Evolutionary conservation across 257 asterid genomes (phyloP).

Genomic region (Leptodermis oblonga): DNA sequence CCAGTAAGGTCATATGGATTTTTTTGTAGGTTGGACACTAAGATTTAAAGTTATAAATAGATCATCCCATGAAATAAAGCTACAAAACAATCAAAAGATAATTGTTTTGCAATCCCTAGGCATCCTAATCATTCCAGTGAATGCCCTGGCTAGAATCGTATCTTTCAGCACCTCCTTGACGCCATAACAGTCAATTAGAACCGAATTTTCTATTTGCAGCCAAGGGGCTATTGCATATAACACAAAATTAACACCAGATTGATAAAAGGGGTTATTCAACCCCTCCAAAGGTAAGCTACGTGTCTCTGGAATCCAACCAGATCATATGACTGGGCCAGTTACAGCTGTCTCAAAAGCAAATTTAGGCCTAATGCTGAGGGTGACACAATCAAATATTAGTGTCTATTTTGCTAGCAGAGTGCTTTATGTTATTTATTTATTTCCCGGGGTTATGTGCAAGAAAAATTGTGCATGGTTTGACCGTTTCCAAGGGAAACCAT

Average conservation of each 20-base stretch:
- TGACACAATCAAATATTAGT: not conserved
- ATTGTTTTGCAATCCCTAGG: not conserved
- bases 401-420: not conserved
- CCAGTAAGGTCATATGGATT: not conserved
- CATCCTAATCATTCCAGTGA: not conserved
- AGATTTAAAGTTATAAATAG: not conserved
- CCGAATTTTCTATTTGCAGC: not conserved
- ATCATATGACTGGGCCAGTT: not conserved
- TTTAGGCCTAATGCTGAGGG: not conserved
- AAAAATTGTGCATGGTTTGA: not conserved
- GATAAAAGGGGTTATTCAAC: not conserved
- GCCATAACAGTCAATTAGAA: not conserved
- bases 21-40: not conserved
- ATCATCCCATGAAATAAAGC: not conserved
- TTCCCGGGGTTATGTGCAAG: not conserved
- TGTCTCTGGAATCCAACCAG: not conserved
- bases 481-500: not conserved
- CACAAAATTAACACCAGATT: not conserved
- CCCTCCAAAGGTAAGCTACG: slow-evolving; percentile 2
- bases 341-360: not conserved
- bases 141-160: not conserved
- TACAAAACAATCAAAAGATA: not conserved
- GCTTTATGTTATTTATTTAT: not conserved
- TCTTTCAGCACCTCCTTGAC: not conserved
- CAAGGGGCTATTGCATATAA: not conserved